Base-by-base conservation (phyloP, 2,329 filamentous ascomycete genomes). In the Colletotrichum tamarilloi region DNA sequence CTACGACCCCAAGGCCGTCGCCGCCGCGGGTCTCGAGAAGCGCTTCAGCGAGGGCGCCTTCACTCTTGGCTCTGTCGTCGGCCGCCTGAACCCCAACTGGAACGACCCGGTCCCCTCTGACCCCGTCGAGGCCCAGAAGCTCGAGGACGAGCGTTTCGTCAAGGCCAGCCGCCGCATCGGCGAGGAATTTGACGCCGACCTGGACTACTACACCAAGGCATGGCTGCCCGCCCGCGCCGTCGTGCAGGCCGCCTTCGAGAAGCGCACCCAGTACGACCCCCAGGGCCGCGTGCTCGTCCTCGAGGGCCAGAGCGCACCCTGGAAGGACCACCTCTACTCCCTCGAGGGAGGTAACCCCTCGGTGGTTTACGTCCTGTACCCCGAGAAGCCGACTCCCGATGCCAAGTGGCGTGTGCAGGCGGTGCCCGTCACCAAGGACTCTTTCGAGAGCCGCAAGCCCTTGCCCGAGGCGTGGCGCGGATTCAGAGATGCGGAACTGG, bases 301-400 rank as follows among this genome's bases (percentile, higher is more conserved):
- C 69, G 90, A 93, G 75, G 87, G 87, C 46, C 92, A 94, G 80
- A 92, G 93, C 72, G 93, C 96, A 74, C 96, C 96, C 2, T 98
- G 97, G 97, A 97, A 97, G 82, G 96, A 98, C 80, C 97, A 99
- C 82, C 88, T 99, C 22, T 98, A 98, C 85, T 91, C 89, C 22
- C 89, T 98, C 32, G 97, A 99, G 84, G 88, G 83, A 24, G 85
- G 90, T 53, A 89, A 91, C 22, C 77, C 81, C 8, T 80, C 80
- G 77, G 92, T 96, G 4, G 87, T 95, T 63, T 98, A 98, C 80
- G 95, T 98, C 16, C 87, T 98, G 30, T 98, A 98, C 84, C 93
- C 95, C 0, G 96, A 99, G 86, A 94, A 90, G 79, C 89, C 92
- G 32, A 87, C 89, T 57, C 90, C 92, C 58, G 93, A 90, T 76